phyloP scores from a whole-genome alignment of 345 rosid genomes.

The Eucalyptus shirleyi region DNA sequence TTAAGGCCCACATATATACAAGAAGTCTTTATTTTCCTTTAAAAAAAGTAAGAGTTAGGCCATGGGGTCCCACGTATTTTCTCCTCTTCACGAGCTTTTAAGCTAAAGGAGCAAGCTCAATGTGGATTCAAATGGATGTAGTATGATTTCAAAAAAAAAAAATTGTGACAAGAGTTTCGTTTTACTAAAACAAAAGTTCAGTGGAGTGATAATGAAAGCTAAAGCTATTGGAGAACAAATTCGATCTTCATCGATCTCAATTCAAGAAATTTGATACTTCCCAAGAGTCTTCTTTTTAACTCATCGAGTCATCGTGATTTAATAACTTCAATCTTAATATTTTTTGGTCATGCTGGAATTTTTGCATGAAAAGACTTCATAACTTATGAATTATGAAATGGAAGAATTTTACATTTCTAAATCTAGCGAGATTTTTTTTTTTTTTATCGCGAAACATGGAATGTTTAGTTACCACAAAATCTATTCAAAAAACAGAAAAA shows the following conservation, averaged over 20 bases:
- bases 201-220: neutral
- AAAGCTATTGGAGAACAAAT: neutral
- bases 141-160: neutral
- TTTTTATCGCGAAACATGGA: too few species aligned
- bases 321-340: too few species aligned
- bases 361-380: too few species aligned
- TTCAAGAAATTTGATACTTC: neutral
- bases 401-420: neutral
- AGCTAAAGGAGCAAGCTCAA: neutral
- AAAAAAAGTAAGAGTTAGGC: neutral
- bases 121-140: neutral
- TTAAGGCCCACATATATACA: neutral
- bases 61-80: neutral
- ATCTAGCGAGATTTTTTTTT: neutral
- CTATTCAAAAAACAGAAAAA: too few species aligned
- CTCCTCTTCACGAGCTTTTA: neutral
- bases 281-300: neutral
- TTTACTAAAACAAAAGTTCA: neutral
- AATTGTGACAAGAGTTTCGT: neutral
- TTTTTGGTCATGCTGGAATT: neutral
- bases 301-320: rapidly evolving
- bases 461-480: too few species aligned
- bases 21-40: neutral
- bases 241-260: neutral
- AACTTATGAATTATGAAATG: neutral